These are phyloP conservation scores for Colletotrichum coccodes DNA, from an alignment of 2,329 filamentous ascomycete genomes.

Conservation along the genomic window DNA sequence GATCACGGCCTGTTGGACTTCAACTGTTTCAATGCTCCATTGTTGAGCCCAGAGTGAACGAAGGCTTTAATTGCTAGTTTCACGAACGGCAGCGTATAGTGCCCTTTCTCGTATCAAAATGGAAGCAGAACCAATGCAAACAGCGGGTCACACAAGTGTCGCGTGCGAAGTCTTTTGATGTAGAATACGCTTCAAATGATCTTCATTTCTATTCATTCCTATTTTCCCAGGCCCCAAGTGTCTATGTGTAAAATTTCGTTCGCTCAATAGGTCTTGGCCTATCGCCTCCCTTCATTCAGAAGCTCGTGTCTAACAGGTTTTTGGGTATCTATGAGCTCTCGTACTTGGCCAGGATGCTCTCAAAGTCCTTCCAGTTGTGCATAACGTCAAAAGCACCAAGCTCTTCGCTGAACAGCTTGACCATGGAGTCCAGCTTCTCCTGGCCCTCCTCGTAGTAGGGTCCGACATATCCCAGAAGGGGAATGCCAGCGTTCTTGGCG, in stretches of 20 bases:
- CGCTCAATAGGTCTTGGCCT: no score
- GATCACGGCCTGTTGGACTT: no score
- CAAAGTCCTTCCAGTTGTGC: slow-evolving; percentile 34
- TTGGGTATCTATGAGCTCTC: slow-evolving; percentile 32
- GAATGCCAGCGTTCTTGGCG: slow-evolving; percentile 79
- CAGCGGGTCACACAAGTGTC: no score
- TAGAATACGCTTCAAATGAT: not conserved
- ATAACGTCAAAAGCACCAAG: slow-evolving; percentile 31
- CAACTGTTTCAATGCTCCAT: no score
- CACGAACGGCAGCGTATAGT: no score
- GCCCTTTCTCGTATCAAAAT: no score
- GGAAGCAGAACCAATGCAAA: no score
- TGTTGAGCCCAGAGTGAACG: no score
- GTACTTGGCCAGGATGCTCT: slow-evolving; percentile 32
- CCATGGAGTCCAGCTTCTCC: slow-evolving; percentile 62
- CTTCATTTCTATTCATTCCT: not conserved
- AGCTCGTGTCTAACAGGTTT: not conserved
- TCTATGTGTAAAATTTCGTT: not conserved
- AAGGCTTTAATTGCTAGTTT: no score
- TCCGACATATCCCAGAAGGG: slow-evolving; percentile 85
- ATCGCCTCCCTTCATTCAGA: not conserved
- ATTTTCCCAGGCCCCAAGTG: not conserved
- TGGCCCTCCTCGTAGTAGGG: slow-evolving; percentile 74
- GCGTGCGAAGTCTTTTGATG: no score
- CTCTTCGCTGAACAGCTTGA: slow-evolving; percentile 31